These are phyloP conservation scores for Coemansia sp. DNA, from an alignment of 192 early-diverging fungal genomes.

Conservation along the genomic window DNA sequence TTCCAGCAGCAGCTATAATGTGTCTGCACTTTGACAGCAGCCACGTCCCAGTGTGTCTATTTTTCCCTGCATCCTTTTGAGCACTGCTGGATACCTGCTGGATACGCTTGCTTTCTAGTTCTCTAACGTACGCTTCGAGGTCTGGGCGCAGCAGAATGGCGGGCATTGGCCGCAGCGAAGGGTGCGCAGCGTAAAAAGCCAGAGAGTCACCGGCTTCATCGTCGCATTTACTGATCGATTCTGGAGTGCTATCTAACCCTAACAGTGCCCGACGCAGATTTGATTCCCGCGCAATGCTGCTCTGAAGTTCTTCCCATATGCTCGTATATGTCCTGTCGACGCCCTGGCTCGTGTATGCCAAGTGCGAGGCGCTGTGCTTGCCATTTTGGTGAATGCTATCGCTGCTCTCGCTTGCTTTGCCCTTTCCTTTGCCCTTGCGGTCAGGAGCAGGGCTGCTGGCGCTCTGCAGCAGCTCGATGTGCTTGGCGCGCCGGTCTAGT, in stretches of 20 bases:
- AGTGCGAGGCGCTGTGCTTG: not conserved
- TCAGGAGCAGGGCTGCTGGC: conserved; percentile 6
- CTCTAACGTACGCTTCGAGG: conserved; percentile 22
- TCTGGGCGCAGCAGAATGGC: conserved; percentile 33
- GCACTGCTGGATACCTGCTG: not conserved
- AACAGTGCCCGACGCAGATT: conserved; percentile 21
- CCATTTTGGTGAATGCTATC: not conserved
- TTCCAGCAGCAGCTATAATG: conserved; percentile 12
- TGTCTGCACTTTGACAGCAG: conserved; percentile 26
- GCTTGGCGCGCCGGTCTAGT: conserved; percentile 37
- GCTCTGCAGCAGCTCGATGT: not conserved
- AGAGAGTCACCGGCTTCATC: not conserved
- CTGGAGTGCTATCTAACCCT: not conserved
- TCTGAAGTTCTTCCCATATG: conserved; percentile 20
- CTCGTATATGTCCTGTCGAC: not conserved
- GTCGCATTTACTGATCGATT: not conserved
- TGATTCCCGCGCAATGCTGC: conserved; percentile 31
- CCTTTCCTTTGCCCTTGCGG: conserved; percentile 29
- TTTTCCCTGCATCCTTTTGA: not conserved
- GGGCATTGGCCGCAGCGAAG: conserved; percentile 31
- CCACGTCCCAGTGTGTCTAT: conserved; percentile 22
- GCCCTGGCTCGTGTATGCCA: not conserved
- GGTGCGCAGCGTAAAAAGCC: conserved; percentile 5
- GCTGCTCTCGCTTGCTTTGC: conserved; percentile 24
- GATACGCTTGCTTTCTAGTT: conserved; percentile 16